Percentiles rank a stretch among this genome's conserved stretches.
phyloP scores from a whole-genome alignment of 441 rosid genomes.

The Hura crepitans region DNA sequence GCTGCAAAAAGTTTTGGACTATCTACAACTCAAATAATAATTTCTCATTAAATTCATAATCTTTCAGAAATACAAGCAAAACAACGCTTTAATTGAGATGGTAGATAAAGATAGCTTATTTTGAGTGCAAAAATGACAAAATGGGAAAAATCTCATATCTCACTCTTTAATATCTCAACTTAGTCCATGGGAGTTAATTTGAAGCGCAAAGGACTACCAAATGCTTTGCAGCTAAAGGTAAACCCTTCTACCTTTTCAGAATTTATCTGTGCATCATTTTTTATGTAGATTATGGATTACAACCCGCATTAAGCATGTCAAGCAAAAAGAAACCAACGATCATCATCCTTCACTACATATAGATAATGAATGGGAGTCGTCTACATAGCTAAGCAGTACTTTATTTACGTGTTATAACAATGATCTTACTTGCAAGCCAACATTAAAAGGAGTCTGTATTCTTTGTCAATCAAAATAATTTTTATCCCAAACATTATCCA shows the following conservation, averaged over 20 bases:
- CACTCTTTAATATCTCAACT: slow-evolving; percentile 23
- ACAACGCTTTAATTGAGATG: slow-evolving; percentile 31
- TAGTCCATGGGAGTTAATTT: slow-evolving; percentile 19
- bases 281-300: not conserved
- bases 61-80: slow-evolving; percentile 36
- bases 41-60: slow-evolving; percentile 23
- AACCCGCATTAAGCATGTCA: slow-evolving; percentile 17
- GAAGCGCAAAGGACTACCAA: slow-evolving; percentile 27
- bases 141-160: slow-evolving; percentile 27
- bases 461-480: slow-evolving; percentile 26
- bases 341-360: slow-evolving; percentile 11
- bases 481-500: slow-evolving; percentile 41
- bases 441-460: slow-evolving; percentile 22
- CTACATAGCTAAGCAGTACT: slow-evolving; percentile 15
- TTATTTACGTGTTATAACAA: slow-evolving; percentile 29
- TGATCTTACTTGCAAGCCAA: slow-evolving; percentile 28
- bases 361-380: slow-evolving; percentile 8
- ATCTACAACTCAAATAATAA: slow-evolving; percentile 26
- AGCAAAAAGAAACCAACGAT: slow-evolving; percentile 23
- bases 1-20: slow-evolving; percentile 32
- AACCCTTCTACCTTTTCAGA: slow-evolving; percentile 30
- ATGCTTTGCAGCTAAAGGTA: slow-evolving; percentile 30
- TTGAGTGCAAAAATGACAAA: slow-evolving; percentile 24
- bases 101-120: slow-evolving; percentile 36
- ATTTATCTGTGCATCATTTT: slow-evolving; percentile 21